Evolutionary conservation across 2,329 filamentous ascomycete genomes (phyloP).

Genomic region (Leptosphaerulina australis): DNA sequence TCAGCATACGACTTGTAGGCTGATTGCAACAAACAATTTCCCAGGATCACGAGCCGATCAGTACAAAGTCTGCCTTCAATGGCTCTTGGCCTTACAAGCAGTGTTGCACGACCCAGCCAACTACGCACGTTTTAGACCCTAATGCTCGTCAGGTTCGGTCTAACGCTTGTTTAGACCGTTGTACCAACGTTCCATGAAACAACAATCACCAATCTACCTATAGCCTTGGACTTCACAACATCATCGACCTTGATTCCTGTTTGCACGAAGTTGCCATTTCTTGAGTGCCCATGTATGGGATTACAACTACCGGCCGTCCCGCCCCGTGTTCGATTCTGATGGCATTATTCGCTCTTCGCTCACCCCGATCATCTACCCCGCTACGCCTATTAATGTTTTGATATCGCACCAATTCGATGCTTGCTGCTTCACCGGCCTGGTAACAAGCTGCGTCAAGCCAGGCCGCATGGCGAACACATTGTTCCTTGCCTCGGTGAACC

Average conservation of each 20-base stretch:
- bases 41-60: no score
- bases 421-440: neutral
- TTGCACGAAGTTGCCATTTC: neutral
- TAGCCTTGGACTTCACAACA: neutral
- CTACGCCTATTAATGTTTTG: neutral
- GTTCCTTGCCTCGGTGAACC: neutral
- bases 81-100: neutral
- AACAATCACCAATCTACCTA: neutral
- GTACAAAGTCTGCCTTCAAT: no score
- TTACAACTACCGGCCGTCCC: slow-evolving; percentile 4
- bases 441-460: neutral
- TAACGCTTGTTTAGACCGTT: slow-evolving; percentile 5
- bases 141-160: slow-evolving; percentile 1
- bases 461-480: slow-evolving; percentile 1
- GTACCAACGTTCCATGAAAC: neutral
- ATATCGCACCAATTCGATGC: slow-evolving; percentile 10
- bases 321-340: slow-evolving; percentile 10
- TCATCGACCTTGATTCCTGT: neutral
- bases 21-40: no score
- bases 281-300: slow-evolving; percentile 4
- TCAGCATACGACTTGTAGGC: no score
- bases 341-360: slow-evolving; percentile 12
- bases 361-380: slow-evolving; percentile 14
- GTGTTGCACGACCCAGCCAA: neutral
- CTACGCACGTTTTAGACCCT: slow-evolving; percentile 1